Conservation (phyloP, 768 basidiomycete genomes). For the Ramaria sp. region DNA sequence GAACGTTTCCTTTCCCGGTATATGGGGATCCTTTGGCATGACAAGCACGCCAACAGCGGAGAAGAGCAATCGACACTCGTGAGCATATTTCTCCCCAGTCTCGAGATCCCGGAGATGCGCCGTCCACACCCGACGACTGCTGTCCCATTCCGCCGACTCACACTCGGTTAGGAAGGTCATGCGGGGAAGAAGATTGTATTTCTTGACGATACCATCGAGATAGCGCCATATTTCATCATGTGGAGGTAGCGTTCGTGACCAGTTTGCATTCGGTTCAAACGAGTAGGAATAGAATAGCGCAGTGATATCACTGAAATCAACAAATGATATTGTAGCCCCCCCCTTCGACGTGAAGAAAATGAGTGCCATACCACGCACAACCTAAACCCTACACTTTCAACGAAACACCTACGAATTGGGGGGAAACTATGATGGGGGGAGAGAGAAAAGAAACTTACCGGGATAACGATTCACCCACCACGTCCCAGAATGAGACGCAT, state of each 20-base stretch:
- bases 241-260: background rate
- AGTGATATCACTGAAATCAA: background rate
- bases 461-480: slow-evolving; percentile 9
- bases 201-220: slow-evolving; percentile 10
- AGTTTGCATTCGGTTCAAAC: slow-evolving; percentile 2
- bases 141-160: slow-evolving; percentile 10
- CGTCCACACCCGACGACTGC: slow-evolving; percentile 12
- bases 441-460: background rate
- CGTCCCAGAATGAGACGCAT: slow-evolving; percentile 12
- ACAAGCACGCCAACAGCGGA: slow-evolving; percentile 13
- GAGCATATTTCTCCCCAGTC: slow-evolving; percentile 7
- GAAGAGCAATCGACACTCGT: slow-evolving; percentile 15
- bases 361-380: slow-evolving; percentile 1
- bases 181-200: slow-evolving; percentile 12
- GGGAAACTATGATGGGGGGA: background rate
- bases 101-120: slow-evolving; percentile 10
- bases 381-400: background rate
- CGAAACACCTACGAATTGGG: background rate
- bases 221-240: slow-evolving; percentile 1
- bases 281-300: slow-evolving; percentile 1
- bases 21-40: slow-evolving; percentile 12
- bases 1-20: slow-evolving; percentile 12
- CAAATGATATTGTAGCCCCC: background rate
- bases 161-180: slow-evolving; percentile 11
- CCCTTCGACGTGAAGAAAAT: background rate